Evolutionary conservation across 2,329 filamentous ascomycete species (phyloP), one percentile per base, ranked within the genome.

Genomic region (Nemania sp.): DNA sequence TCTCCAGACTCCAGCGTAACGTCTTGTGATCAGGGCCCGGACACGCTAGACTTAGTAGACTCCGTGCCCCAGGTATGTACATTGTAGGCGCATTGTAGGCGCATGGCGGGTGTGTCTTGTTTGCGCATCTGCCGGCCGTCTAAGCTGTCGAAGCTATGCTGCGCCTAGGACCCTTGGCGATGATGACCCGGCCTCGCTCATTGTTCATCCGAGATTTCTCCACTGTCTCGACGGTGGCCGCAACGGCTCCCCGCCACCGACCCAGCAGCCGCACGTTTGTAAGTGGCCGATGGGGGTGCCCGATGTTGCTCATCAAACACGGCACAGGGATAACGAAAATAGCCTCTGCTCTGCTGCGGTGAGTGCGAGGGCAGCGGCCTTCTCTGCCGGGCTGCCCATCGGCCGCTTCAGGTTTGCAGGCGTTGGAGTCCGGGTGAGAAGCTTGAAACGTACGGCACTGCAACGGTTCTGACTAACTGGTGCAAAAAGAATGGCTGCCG

Each of bases 391-490:
- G 61, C 59, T 59, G 31, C 28, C 15, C 24, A n/a, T 48, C 33
- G 51, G 48, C 49, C 57, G 52, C 51, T 34, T 49, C 54, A 56
- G 37, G 52, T 54, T 52, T 39, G 52, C 46, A 58, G 49, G 52
- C 36, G 47, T 57, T 50, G 50, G 45, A 42, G 37, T 55, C 57
- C 51, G 54, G 55, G 56, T 54, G 40, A 58, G 54, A 63, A 62
- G 59, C 50, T 67, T 68, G 66, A 68, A 69, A 68, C 64, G 61
- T 64, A 64, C 63, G 61, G 63, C 22, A 23, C 24, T 20, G 62
- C 62, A 61, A 63, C n/a, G n/a, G n/a, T n/a, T n/a, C n/a, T n/a
- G n/a, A n/a, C 63, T 57, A 60, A 61, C 56, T 54, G 51, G 47
- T 36, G 42, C 46, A 56, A 44, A 52, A 52, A 46, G 48, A 23